Evolutionary conservation across 106 monocot species (phyloP).

Genomic region (Dendrobium catenatum): DNA sequence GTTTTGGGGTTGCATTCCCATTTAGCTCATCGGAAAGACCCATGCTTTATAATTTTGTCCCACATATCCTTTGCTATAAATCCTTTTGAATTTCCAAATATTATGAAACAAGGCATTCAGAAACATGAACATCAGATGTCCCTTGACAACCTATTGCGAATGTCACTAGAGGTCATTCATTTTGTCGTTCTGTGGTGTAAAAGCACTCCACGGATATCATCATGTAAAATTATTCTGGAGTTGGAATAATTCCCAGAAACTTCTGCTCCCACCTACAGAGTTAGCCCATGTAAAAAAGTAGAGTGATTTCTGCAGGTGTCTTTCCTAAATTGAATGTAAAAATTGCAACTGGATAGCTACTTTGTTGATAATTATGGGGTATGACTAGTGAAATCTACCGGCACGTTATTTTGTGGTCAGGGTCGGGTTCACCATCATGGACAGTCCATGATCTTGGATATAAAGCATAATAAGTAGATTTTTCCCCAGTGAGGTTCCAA

Average conservation of each 20-base stretch:
- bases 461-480: constrained; percentile 76
- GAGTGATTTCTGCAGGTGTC: constrained; percentile 59
- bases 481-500: constrained; percentile 72
- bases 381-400: constrained; percentile 92
- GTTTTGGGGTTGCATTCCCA: constrained; percentile 7
- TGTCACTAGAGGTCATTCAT: constrained; percentile 56
- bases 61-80: constrained; percentile 51
- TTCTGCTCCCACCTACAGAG: constrained; percentile 83
- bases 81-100: constrained; percentile 41
- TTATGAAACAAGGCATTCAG: constrained; percentile 58
- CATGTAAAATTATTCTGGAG: constrained; percentile 44
- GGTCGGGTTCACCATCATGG: constrained; percentile 88
- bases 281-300: constrained; percentile 98
- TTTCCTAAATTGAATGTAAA: constrained; percentile 74
- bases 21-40: constrained; percentile 36
- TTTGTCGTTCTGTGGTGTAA: constrained; percentile 76
- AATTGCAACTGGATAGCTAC: constrained; percentile 79
- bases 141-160: constrained; percentile 86
- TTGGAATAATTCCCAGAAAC: constrained; percentile 67
- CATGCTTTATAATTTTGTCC: constrained; percentile 58
- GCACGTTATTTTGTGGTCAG: constrained; percentile 76
- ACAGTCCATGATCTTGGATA: constrained; percentile 93
- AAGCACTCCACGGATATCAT: constrained; percentile 80
- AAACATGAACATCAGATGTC: constrained; percentile 62
- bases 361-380: constrained; percentile 79